Evolutionary conservation across 2,329 filamentous ascomycete species (phyloP), one percentile per base, ranked within the genome.

Genomic region (Colletotrichum viniferum): DNA sequence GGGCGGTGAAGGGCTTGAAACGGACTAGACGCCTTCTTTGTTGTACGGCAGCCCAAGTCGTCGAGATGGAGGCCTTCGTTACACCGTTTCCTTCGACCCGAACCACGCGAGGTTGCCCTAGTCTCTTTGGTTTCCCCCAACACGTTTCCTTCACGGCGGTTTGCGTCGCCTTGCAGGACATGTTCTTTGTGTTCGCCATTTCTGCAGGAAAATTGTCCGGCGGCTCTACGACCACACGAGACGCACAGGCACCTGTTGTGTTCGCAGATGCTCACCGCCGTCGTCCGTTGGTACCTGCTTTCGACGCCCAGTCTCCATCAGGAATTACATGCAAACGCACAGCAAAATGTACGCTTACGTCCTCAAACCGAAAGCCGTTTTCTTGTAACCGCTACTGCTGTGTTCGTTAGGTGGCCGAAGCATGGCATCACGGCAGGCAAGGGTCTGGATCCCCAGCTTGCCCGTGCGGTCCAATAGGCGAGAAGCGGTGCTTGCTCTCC

Each of bases 1-100:
- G 34, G 56, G 61, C 72, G 72, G 38, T 66, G 61, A 74, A 71
- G 68, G 26, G 61, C 55, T 62, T 71, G 72, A 71, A 74, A 74
- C 72, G 38, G 38, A 24, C 72, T 71, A 71, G 55, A 66, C 28
- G 68, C 36, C n/a, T 24, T 65, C 68, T 74, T 71, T 74, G 68
- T 74, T 71, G 61, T 61, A 66, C 68, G 4, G 36, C 36, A 55
- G 36, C 14, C 32, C 30, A 26, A 30, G 24, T 58, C 34, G 48
- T 71, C 43, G 67, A 74, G 58, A 56, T 58, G 66, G 71, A 24
- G 21, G 26, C 21, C 24, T 24, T 28, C 34, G 26, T 60, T 30
- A 68, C 62, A 61, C 38, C 9, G 66, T 62, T 70, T 52, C 18
- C 43, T 56, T 64, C 43, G 58, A 69, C 43, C 43, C 43, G 56